These are phyloP conservation scores for Fusarium luffae DNA, from an alignment of 2,329 filamentous ascomycete species.

Conservation along the genomic window DNA sequence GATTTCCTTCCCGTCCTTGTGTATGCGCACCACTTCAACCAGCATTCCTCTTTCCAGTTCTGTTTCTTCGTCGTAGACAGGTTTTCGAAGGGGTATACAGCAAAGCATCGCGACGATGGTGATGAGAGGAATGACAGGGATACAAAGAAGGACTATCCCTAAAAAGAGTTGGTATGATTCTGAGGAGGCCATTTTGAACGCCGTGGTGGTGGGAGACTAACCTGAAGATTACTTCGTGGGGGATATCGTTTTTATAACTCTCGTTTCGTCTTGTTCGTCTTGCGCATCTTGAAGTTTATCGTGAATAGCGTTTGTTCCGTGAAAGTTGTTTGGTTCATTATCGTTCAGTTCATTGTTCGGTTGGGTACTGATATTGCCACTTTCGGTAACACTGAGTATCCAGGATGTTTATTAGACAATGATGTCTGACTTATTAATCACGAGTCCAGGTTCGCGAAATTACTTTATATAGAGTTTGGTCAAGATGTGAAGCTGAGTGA, in stretches of 20 bases:
- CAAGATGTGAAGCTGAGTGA: not conserved
- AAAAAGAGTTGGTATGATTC: not conserved
- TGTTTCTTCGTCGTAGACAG: not conserved
- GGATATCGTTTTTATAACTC: not conserved
- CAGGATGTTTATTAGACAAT: not conserved
- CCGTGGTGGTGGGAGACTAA: not conserved
- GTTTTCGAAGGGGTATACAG: not conserved
- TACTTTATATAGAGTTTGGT: not conserved
- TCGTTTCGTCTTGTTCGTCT: not conserved
- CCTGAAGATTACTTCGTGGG: not conserved
- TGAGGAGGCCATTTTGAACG: not conserved
- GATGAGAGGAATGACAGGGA: not conserved
- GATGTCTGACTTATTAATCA: not conserved
- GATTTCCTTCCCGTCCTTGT: constrained; percentile 10
- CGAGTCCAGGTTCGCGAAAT: not conserved
- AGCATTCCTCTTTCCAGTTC: constrained; percentile 14
- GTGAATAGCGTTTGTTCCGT: not conserved
- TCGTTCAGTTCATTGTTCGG: not conserved
- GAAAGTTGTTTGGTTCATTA: not conserved
- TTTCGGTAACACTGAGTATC: not conserved
- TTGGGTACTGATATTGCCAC: not conserved
- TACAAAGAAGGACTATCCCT: not conserved
- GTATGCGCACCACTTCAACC: constrained; percentile 9
- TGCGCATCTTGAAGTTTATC: not conserved
- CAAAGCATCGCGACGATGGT: not conserved